Evolutionary conservation across 495 filamentous ascomycete species (phyloP).

Genomic region (Penicillium arizonense): DNA sequence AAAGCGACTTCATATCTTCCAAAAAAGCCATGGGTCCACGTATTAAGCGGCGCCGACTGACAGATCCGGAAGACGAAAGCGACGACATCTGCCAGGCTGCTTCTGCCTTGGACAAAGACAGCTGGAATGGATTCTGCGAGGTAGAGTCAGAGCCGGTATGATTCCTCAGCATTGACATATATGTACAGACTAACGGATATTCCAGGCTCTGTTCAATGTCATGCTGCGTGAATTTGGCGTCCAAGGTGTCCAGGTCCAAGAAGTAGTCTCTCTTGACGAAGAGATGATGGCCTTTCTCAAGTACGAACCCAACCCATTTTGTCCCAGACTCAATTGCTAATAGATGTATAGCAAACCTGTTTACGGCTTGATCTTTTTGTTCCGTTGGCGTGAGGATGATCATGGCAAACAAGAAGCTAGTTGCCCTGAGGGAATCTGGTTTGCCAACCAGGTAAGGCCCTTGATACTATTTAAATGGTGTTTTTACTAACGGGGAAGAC

Average conservation of each 20-base stretch:
- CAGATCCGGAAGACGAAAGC: slow-evolving; percentile 11
- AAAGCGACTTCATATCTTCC: too few relatives aligned
- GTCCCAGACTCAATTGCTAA: neutral
- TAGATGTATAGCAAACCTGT: slow-evolving; percentile 58
- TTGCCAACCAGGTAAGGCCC: slow-evolving; percentile 77
- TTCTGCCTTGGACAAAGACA: slow-evolving; percentile 39
- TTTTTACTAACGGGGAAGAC: slow-evolving; percentile 49
- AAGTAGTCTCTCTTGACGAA: slow-evolving; percentile 74
- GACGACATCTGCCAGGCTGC: slow-evolving; percentile 37
- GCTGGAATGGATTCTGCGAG: slow-evolving; percentile 80
- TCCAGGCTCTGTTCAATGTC: slow-evolving; percentile 75
- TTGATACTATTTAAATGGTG: neutral
- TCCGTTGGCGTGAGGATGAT: slow-evolving; percentile 65
- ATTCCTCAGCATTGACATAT: neutral
- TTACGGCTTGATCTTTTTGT: slow-evolving; percentile 82
- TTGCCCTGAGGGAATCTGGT: slow-evolving; percentile 78
- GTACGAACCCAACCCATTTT: slow-evolving; percentile 35
- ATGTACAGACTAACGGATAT: neutral
- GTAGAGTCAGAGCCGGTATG: slow-evolving; percentile 88
- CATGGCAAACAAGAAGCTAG: slow-evolving; percentile 51
- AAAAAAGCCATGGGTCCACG: slow-evolving; percentile 28
- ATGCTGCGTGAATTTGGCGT: slow-evolving; percentile 80
- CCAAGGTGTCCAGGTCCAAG: slow-evolving; percentile 68
- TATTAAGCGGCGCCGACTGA: slow-evolving; percentile 35
- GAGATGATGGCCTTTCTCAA: slow-evolving; percentile 63